A percentile compares a stretch with the other conserved stretches of the same genome.
Conservation (phyloP, 768 basidiomycete species). For the Tubosaeta sp. region DNA sequence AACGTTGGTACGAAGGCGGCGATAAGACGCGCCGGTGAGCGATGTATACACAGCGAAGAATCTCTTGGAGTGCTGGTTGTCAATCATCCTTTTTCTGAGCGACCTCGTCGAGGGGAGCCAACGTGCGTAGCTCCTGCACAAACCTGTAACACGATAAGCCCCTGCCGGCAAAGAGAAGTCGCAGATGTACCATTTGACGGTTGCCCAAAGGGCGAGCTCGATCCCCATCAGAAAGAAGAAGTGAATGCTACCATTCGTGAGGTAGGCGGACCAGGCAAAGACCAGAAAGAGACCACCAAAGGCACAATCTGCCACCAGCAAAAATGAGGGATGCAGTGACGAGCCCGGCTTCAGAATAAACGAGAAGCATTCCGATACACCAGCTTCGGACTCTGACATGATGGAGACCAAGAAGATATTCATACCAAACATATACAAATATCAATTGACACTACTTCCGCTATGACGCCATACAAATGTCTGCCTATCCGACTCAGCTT, state of each 20-base stretch:
- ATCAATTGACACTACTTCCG: constrained; percentile 13
- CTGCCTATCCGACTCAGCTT: not conserved
- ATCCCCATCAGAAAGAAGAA: constrained; percentile 63
- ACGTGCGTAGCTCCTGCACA: constrained; percentile 54
- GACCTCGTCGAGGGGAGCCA: constrained; percentile 19
- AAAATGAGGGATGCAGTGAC: constrained; percentile 66
- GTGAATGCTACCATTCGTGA: constrained; percentile 65
- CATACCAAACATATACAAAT: constrained; percentile 11
- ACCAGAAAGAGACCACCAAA: constrained; percentile 57
- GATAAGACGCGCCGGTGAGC: constrained; percentile 49
- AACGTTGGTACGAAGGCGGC: constrained; percentile 80
- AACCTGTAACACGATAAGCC: constrained; percentile 44
- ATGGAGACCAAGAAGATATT: not conserved
- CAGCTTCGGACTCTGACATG: constrained; percentile 20
- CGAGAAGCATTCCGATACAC: constrained; percentile 38
- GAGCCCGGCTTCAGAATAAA: constrained; percentile 71
- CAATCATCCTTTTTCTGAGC: constrained; percentile 25
- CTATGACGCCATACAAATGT: constrained; percentile 13
- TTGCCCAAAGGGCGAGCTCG: constrained; percentile 68
- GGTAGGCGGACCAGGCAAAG: constrained; percentile 51
- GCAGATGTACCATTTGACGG: constrained; percentile 67
- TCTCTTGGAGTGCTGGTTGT: not conserved
- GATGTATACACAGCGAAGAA: not conserved
- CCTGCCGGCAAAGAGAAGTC: not conserved
- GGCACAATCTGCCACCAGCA: constrained; percentile 57